Base-by-base conservation (phyloP, 495 filamentous ascomycete species). In the Lophiotrema nucula region DNA sequence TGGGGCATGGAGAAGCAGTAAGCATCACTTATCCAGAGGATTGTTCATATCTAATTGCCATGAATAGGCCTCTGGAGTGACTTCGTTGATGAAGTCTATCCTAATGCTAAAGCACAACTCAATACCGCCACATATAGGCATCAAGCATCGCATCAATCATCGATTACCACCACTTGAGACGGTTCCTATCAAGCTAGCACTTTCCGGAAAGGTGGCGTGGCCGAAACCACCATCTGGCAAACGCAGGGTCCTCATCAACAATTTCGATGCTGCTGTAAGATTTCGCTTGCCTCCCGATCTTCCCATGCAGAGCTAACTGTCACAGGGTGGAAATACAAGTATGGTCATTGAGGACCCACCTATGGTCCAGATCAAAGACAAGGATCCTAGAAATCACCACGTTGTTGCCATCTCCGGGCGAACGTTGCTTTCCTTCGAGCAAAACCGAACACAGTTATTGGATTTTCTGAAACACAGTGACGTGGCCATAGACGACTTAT, bases 1-100 rank as follows among this genome's bases (percentile, higher is more conserved):
- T 73, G 3, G 72, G 72, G 5, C 72, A 75, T 56, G 51, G 55
- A 13, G 72, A 74, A n/a, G n/a, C n/a, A n/a, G n/a, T n/a, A n/a
- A n/a, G n/a, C n/a, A n/a, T n/a, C n/a, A n/a, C n/a, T n/a, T n/a
- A n/a, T n/a, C n/a, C n/a, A n/a, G n/a, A n/a, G n/a, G n/a, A n/a
- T n/a, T n/a, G n/a, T n/a, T n/a, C n/a, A n/a, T n/a, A n/a, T n/a
- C n/a, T n/a, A n/a, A n/a, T n/a, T n/a, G n/a, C n/a, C n/a, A n/a
- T n/a, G n/a, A n/a, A 47, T 23, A 61, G n/a, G 69, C 67, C 10
- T 61, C 71, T 22, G 74, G 74, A 6, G 57, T 70, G 12, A 60
- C 67, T 4, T 56, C 68, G 10, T 55, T 76, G 5, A 64, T 74
- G 18, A 76, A 76, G 48, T 62, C 64, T 11, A 48, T 76, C 0